Base-by-base conservation (phyloP, 192 early-diverging fungal species). In the Irineochytrium annulatum region DNA sequence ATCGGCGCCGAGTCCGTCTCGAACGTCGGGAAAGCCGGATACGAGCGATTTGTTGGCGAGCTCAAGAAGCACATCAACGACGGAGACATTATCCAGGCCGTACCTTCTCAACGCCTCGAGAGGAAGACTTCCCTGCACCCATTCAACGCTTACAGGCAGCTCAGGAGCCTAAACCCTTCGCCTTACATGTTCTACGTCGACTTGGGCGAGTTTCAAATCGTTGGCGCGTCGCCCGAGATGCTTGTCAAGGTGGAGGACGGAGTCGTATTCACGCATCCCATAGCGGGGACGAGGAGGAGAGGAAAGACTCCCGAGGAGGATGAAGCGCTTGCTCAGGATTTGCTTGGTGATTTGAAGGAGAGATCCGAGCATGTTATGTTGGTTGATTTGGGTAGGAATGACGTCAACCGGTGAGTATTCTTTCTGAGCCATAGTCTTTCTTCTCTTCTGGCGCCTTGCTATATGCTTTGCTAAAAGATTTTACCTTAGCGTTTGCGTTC, bases 161-260 rank as follows among this genome's bases (percentile, higher is more conserved):
- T 99, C 57, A 82, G 97, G 51, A 91, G 88, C 19, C 74, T 97
- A 46, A 99, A 98, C 67, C 97, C 97, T n/a, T 97, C 94, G 4
- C 97, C 97, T 20, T 99, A 99, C 73, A 95, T 99, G 94, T 99
- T 99, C 69, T 99, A 98, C 71, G 82, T 99, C 62, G 86, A 98
- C 66, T 74, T 99, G 48, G 86, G 88, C 44, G 91, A 85, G 51
- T 98, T 96, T 66, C 89, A 93, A 65, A 76, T 97, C 19, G 97
- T 98, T 28, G 97, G 97, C 16, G 97, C 97, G 1, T 96, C 93
- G 19, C 97, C 97, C 14, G 97, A 99, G 73, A 94, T 98, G 89
- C 78, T 99, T 43, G 88, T 91, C 33, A 93, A 92, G 63, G 95
- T 99, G 19, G 81, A 90, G 46, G 84, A 87, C 48, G 76, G 87